Evolutionary conservation across 768 basidiomycete species (phyloP).

Genomic region (Boletus subparvulus): DNA sequence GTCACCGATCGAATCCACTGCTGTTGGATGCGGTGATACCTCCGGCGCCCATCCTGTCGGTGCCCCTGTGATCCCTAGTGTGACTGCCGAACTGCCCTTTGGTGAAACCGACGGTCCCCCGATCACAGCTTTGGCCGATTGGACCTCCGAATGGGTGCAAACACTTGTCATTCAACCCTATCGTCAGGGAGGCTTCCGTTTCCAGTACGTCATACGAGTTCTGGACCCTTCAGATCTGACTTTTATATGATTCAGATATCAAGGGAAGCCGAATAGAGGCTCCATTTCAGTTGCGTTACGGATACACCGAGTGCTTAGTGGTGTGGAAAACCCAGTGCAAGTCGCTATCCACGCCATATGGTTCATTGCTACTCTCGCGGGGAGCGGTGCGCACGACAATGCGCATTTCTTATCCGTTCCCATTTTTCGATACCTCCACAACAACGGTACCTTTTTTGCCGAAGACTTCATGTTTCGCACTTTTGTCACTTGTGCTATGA

Average conservation of each 20-base stretch:
- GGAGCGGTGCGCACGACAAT: slow-evolving; percentile 13
- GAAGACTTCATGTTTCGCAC: slow-evolving; percentile 38
- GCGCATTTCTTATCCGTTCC: slow-evolving; percentile 29
- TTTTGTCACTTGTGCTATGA: slow-evolving; percentile 37
- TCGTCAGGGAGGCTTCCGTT: slow-evolving; percentile 12
- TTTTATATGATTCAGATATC: slow-evolving; percentile 15
- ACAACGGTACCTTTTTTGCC: slow-evolving; percentile 24
- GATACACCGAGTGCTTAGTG: slow-evolving; percentile 21
- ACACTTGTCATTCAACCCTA: slow-evolving; percentile 25
- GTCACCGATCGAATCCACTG: background rate
- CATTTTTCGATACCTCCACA: slow-evolving; percentile 31
- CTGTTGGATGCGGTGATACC: background rate
- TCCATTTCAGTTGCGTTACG: slow-evolving; percentile 14
- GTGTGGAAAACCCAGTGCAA: slow-evolving; percentile 27
- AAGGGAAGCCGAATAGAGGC: slow-evolving; percentile 4
- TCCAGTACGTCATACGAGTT: slow-evolving; percentile 20
- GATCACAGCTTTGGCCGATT: slow-evolving; percentile 18
- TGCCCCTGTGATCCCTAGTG: background rate
- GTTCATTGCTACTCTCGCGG: slow-evolving; percentile 31
- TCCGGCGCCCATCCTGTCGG: background rate
- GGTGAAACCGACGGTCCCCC: slow-evolving; percentile 5
- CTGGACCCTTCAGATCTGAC: background rate
- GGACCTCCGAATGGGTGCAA: slow-evolving; percentile 29
- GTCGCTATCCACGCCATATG: slow-evolving; percentile 33
- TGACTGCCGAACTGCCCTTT: background rate